phyloP scores from a whole-genome alignment of 257 asterid genomes.

The Solanum gandarillasii region DNA sequence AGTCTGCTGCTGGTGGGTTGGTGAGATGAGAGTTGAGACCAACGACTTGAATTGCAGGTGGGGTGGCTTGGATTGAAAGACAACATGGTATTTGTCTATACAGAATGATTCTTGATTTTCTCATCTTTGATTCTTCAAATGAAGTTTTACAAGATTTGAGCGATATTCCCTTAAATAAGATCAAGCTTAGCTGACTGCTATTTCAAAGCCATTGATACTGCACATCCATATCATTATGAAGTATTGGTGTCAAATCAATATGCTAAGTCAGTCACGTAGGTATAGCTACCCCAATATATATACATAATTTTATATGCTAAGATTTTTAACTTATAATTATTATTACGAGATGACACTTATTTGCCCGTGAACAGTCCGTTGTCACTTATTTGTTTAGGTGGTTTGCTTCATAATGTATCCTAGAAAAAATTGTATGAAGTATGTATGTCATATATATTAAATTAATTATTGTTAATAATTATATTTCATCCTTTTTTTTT shows the following conservation, averaged over 20 bases:
- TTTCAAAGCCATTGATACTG: slow-evolving; percentile 49
- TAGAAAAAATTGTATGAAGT: too few relatives aligned
- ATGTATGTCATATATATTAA: background rate
- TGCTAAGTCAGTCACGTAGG: slow-evolving; percentile 18
- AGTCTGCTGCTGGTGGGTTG: background rate
- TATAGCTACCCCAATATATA: background rate
- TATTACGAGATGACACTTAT: background rate
- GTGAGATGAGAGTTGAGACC: background rate
- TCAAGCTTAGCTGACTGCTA: too few relatives aligned
- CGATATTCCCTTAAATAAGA: background rate
- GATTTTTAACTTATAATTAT: background rate
- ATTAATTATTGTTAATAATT: too few relatives aligned
- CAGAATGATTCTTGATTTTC: background rate
- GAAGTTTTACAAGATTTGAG: background rate
- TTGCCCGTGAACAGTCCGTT: background rate
- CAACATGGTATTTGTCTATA: slow-evolving; percentile 18
- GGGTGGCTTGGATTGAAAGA: slow-evolving; percentile 17
- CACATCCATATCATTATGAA: slow-evolving; percentile 59
- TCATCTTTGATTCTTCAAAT: background rate
- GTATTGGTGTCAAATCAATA: slow-evolving; percentile 23
- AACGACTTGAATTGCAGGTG: slow-evolving; percentile 3
- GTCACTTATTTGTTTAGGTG: background rate
- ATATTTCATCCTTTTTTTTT: too few relatives aligned
- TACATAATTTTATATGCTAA: background rate
- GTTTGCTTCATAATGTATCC: background rate